Percentiles rank a stretch among this genome's conserved stretches.
These are phyloP conservation scores for Wickerhamiella spandovensis DNA, from an alignment of 805 yeast genomes.

Conservation along the genomic window DNA sequence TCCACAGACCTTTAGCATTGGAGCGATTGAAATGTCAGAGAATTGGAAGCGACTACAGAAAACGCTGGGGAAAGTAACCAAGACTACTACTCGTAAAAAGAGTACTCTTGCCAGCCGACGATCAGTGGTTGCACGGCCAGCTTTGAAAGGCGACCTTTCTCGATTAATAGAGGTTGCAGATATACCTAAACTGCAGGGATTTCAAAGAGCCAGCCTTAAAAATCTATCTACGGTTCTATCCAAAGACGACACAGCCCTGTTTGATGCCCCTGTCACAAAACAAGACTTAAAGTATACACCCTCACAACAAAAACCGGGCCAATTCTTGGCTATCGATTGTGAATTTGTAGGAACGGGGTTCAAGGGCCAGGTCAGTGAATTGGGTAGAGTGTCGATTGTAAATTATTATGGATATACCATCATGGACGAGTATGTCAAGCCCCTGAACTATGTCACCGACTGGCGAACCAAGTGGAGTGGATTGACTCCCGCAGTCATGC, in stretches of 20 bases:
- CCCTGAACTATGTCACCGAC: conserved; percentile 63
- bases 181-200: not conserved
- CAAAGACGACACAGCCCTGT: not conserved
- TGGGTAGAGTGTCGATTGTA: conserved; percentile 81
- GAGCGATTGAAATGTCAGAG: conserved; percentile 1
- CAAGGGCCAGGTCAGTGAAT: conserved; percentile 48
- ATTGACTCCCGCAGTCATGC: conserved; percentile 56
- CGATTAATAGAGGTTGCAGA: not conserved
- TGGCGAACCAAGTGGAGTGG: conserved; percentile 95
- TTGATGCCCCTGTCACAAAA: not conserved
- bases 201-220: not conserved
- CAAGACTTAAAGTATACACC: not conserved
- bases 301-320: conserved; percentile 36
- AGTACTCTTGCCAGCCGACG: not conserved
- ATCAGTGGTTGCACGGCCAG: not conserved
- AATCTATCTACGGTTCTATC: not conserved
- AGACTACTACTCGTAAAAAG: not conserved
- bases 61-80: conserved; percentile 1
- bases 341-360: conserved; percentile 88
- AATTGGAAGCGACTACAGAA: conserved; percentile 12
- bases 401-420: conserved; percentile 65
- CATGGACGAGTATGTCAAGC: conserved; percentile 63
- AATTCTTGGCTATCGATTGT: conserved; percentile 74
- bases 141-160: not conserved
- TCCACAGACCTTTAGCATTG: too few species aligned